Base-by-base conservation (phyloP, 768 basidiomycete genomes). In the Boletus sp. region DNA sequence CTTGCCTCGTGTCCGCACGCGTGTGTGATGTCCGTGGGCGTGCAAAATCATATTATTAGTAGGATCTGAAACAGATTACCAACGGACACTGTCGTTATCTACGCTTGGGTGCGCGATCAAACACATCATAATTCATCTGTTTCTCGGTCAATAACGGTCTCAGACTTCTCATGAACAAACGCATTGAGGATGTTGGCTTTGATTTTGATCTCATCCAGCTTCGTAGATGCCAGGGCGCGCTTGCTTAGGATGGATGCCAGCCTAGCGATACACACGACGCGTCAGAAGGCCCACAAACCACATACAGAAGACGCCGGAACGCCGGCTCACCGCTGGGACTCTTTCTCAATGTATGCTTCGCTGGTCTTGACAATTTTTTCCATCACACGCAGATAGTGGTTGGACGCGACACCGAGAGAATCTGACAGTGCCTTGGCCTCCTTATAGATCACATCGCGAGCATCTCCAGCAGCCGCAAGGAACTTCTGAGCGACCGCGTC, bases 151-250 rank as follows among this genome's bases (percentile, higher is more conserved):
- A 70, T 10, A 27, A 63, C 48, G 30, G 73, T 74, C 59, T 71
- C 71, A 8, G 66, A 68, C 58, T 79, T 73, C 43, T 70, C 65
- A 9, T 51, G 66, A 29, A 67, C 66, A 54, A 93, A 92, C 0
- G 88, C 82, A 15, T 73, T 69, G 45, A 93, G 80, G 62, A 98
- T 82, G 75, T 98, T 98, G 50, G 83, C 79, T 76, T 96, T 98
- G 69, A 90, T 81, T 73, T 91, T 89, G 66, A 98, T 85, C 75
- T 98, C 93, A 67, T 99, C 97, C 40, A 94, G 73, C 74, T 98
- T 98, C 39, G 78, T 72, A 0, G 81, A 78, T 8, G 88, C 78
- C 40, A 98, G 75, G n/a, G 77, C 84, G 46, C 87, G 85, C 72
- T 94, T 96, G 63, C 75, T 72, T 54, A 95, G 78, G 64, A 96